A percentile compares a stretch with the other conserved stretches of the same genome.
Conservation (phyloP, 73 alveolate species). For the Symbiodinium pilosum region DNA sequence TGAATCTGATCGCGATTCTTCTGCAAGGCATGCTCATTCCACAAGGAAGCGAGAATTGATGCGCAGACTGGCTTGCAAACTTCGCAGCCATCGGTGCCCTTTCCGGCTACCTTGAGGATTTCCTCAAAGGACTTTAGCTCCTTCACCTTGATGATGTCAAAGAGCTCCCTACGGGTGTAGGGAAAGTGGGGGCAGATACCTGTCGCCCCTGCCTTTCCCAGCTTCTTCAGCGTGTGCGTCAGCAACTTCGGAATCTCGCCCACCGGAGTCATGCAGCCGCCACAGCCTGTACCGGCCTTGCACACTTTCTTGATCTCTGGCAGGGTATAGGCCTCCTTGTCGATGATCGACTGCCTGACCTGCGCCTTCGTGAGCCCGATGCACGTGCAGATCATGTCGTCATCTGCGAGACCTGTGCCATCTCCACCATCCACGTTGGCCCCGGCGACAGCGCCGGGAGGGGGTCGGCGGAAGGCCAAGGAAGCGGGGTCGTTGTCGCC, state of each 20-base stretch:
- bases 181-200: conserved; percentile 47
- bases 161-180: conserved; percentile 65
- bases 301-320: conserved; percentile 28
- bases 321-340: conserved; percentile 14
- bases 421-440: conserved; percentile 69
- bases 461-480: conserved; percentile 66
- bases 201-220: conserved; percentile 27
- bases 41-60: conserved; percentile 44
- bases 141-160: conserved; percentile 57
- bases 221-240: conserved; percentile 34
- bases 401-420: conserved; percentile 77
- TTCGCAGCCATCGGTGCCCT: conserved; percentile 44
- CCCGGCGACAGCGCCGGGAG: conserved; percentile 21
- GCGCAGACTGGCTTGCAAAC: conserved; percentile 68
- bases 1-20: conserved; percentile 34
- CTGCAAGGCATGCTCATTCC: conserved; percentile 62
- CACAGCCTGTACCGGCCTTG: conserved; percentile 90
- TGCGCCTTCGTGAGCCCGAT: conserved; percentile 21
- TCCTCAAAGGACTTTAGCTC: conserved; percentile 39
- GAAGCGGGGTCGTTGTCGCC: conserved; percentile 43
- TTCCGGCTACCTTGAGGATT: neutral
- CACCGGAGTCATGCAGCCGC: conserved; percentile 81
- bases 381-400: conserved; percentile 74
- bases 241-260: conserved; percentile 71
- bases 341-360: conserved; percentile 31